Evolutionary conservation across 495 filamentous ascomycete genomes (phyloP).

Genomic region (Aspergillus sparsus): DNA sequence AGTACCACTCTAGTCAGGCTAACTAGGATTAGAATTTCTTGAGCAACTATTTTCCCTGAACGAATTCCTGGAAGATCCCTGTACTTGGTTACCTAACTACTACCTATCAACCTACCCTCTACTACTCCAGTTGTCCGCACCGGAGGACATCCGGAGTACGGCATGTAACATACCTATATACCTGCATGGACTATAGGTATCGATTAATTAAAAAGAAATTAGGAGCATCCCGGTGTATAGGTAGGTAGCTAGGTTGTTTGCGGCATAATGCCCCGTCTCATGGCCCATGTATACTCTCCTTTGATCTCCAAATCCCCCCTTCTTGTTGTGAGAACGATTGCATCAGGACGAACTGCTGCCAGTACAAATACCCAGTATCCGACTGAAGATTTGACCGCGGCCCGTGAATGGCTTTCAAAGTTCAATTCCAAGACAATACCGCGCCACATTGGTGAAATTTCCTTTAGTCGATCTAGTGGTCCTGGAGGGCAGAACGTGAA

Average conservation of each 20-base stretch:
- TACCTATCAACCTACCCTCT: too few species aligned
- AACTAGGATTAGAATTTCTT: not conserved
- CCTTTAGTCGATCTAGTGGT: conserved; percentile 84
- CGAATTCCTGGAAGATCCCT: conserved; percentile 21
- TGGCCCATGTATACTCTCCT: conserved; percentile 13
- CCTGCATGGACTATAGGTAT: not conserved
- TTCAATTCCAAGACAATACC: conserved; percentile 67
- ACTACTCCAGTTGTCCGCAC: too few species aligned
- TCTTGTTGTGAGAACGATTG: conserved; percentile 24
- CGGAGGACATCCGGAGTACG: too few species aligned
- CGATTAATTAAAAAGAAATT: not conserved
- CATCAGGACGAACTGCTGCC: conserved; percentile 24
- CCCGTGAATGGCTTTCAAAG: conserved; percentile 71
- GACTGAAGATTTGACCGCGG: conserved; percentile 62
- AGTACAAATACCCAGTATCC: conserved; percentile 31
- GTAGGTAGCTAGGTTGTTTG: conserved; percentile 4
- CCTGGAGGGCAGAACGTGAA: conserved; percentile 97
- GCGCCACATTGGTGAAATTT: conserved; percentile 61
- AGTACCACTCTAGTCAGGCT: not conserved
- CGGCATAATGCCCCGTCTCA: conserved; percentile 2
- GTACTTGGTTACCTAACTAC: conserved; percentile 5
- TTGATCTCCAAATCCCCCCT: conserved; percentile 10
- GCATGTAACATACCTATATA: not conserved
- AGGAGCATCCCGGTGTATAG: not conserved
- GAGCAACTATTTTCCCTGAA: not conserved